Conservation (phyloP, 345 rosid genomes). For the Arabidopsis suecica region DNA sequence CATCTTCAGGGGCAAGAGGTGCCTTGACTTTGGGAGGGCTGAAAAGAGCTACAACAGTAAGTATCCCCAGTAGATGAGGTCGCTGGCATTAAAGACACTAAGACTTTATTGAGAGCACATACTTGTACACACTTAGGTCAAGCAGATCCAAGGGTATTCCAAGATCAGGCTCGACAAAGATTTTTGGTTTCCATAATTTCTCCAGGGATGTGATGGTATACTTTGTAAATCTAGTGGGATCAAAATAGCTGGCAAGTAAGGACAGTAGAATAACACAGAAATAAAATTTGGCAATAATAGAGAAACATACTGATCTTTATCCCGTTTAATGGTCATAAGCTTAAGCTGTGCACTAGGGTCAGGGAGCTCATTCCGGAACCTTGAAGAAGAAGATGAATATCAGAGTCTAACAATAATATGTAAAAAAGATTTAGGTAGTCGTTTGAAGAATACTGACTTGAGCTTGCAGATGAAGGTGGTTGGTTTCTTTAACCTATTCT, state of each 20-base stretch:
- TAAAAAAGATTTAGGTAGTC: background rate
- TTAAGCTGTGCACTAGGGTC: constrained; percentile 93
- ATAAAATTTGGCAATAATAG: background rate
- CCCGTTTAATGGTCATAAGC: constrained; percentile 79
- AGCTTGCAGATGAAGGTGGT: constrained; percentile 98
- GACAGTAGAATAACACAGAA: background rate
- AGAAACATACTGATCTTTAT: constrained; percentile 80
- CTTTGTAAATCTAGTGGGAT: constrained; percentile 71
- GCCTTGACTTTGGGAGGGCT: constrained; percentile 72
- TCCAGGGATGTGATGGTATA: constrained; percentile 90
- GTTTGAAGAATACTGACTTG: constrained; percentile 65
- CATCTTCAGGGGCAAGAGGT: constrained; percentile 91
- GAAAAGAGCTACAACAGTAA: constrained; percentile 33
- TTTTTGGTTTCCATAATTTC: constrained; percentile 87
- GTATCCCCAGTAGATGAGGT: constrained; percentile 32
- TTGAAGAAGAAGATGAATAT: constrained; percentile 33
- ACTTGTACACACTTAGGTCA: constrained; percentile 97
- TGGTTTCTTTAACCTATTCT: constrained; percentile 96
- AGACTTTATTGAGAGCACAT: constrained; percentile 32
- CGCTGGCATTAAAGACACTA: constrained; percentile 10
- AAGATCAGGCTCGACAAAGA: constrained; percentile 95
- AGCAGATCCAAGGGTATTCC: constrained; percentile 98
- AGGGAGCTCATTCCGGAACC: constrained; percentile 98
- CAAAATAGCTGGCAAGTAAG: constrained; percentile 11
- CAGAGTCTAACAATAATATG: background rate